Percentiles rank a stretch among this genome's conserved stretches.
Conservation (phyloP, 345 rosid genomes). For the Eucalyptus cloeziana region DNA sequence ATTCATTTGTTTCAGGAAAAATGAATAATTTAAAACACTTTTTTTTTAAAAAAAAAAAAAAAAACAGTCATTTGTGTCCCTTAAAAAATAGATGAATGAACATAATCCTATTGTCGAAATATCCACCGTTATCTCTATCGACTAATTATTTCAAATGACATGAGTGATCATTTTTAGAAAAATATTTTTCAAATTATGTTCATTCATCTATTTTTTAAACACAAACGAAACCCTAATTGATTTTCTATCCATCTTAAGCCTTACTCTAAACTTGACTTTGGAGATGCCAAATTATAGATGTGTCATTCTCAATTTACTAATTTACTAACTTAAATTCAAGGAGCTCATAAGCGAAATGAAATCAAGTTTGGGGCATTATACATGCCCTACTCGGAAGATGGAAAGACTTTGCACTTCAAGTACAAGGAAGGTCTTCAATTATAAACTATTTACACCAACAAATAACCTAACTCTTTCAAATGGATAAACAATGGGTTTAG, state of each 20-base stretch:
- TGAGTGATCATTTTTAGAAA: fast-evolving
- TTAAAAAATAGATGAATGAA: too few species aligned
- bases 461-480: neutral
- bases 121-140: fast-evolving
- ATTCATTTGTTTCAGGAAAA: fast-evolving
- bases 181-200: fast-evolving
- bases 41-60: too few species aligned
- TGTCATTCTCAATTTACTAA: neutral
- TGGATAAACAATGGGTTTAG: neutral
- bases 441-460: neutral
- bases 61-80: fast-evolving
- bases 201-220: too few species aligned
- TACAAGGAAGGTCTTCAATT: neutral
- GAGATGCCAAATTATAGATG: neutral
- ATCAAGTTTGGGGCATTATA: neutral
- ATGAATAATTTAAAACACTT: too few species aligned
- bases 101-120: fast-evolving
- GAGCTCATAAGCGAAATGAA: neutral
- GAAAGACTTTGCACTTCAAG: neutral
- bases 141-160: too few species aligned
- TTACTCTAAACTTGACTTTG: neutral
- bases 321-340: neutral
- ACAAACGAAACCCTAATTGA: fast-evolving
- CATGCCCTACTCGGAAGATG: neutral
- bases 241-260: neutral